phyloP scores from a whole-genome alignment of 106 monocot species.

The Apostasia ramifera region DNA sequence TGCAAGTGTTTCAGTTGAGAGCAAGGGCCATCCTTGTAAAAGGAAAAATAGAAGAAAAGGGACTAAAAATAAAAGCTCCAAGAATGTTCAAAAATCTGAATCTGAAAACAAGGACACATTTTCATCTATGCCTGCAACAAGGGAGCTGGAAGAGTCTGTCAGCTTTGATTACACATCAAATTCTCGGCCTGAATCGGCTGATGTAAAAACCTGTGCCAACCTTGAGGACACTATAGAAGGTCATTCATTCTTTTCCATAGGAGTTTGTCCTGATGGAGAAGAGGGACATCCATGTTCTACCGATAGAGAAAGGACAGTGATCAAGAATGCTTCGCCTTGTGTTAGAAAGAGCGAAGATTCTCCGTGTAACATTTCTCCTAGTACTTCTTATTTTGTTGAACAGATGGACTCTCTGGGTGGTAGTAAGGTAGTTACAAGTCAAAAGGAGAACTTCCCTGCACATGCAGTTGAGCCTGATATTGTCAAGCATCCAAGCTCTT shows the following conservation, averaged over 20 bases:
- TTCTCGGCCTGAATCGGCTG: neutral
- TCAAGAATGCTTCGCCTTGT: conserved; percentile 6
- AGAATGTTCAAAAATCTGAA: conserved; percentile 18
- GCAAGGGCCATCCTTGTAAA: conserved; percentile 23
- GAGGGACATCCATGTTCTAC: conserved; percentile 7
- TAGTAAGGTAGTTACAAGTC: neutral
- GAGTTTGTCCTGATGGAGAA: neutral
- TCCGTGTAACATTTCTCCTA: neutral
- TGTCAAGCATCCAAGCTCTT: neutral
- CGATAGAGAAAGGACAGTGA: conserved; percentile 6
- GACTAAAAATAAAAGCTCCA: conserved; percentile 31
- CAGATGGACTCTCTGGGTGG: conserved; percentile 1
- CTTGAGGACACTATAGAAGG: neutral
- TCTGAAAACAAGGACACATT: conserved; percentile 7
- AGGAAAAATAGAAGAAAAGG: conserved; percentile 53
- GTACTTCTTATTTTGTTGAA: neutral
- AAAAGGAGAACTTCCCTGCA: neutral
- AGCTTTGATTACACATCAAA: neutral
- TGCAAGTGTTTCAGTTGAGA: conserved; percentile 12
- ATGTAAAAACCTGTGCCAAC: neutral
- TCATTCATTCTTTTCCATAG: neutral
- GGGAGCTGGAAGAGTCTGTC: conserved; percentile 8
- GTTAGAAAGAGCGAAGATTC: neutral
- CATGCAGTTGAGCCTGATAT: conserved; percentile 1
- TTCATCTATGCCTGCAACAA: conserved; percentile 6